Evolutionary conservation across 2,329 filamentous ascomycete genomes (phyloP), one percentile per base, ranked within the genome.

Genomic region (Phyllachora maydis): DNA sequence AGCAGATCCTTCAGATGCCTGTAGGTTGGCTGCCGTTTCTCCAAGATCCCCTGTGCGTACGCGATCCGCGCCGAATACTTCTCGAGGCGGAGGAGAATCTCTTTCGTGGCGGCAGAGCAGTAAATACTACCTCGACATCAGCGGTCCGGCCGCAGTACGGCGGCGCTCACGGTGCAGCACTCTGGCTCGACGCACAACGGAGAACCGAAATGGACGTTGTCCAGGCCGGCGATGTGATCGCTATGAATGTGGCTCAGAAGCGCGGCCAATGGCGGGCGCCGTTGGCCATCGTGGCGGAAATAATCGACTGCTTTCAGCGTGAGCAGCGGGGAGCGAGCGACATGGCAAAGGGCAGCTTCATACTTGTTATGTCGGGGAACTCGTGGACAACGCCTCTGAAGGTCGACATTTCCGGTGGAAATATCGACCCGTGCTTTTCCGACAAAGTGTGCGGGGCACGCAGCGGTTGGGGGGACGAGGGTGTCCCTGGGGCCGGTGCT

Each of bases 171-270:
- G 4, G 4, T 11, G 5, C 19, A 20, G 6, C 6, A 20, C 7
- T 21, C 7, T 12, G n/a, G 7, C 10, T 8, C 7, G 13, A 26
- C 50, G 19, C 43, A 66, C 60, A 92, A 92, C 0, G 79, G 76
- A 14, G 76, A 67, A 21, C n/a, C n/a, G n/a, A n/a, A n/a, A n/a
- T 68, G 64, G 25, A 83, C 58, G 8, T 59, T 65, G 35, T 91
- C 81, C 2, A 93, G 58, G 0, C 85, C 83, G 17, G 62, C 60
- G 1, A 93, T 60, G 46, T 93, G 85, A 37, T 93, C 83, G 32
- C 75, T 90, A 41, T 93, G 85, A 3, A 90, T 69, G 59, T 95
- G 85, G 45, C 77, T 90, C 14, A 95, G 56, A 40, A 95, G 92
- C 43, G 75, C 88, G 10, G 77, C 82, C 26, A 88, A n/a, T n/a